Evolutionary conservation across 1,284 basidiomycete species (phyloP).

Genomic region (Microbotryomycetes sp.): DNA sequence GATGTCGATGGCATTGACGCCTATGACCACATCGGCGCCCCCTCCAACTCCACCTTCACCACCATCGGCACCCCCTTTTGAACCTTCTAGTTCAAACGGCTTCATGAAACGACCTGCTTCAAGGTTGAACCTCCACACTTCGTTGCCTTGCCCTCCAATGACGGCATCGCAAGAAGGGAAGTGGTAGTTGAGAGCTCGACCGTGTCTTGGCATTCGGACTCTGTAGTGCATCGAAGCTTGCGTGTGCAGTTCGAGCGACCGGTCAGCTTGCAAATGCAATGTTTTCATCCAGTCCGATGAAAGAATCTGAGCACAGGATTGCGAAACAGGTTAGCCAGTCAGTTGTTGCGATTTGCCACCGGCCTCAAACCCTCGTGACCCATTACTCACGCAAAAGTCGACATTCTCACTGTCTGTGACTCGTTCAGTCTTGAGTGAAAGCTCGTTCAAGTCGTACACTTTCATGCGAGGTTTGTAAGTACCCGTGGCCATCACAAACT

Average conservation of each 20-base stretch:
- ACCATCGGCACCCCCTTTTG: constrained; percentile 18
- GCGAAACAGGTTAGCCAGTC: background rate
- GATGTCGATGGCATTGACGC: constrained; percentile 87
- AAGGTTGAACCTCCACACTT: constrained; percentile 89
- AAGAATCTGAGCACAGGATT: constrained; percentile 59
- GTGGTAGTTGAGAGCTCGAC: constrained; percentile 84
- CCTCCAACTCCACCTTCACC: constrained; percentile 33
- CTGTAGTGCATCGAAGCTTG: constrained; percentile 90
- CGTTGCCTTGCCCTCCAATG: constrained; percentile 67
- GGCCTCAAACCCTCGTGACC: background rate
- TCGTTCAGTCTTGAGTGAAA: constrained; percentile 91
- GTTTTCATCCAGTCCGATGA: constrained; percentile 99
- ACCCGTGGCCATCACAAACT: constrained; percentile 87
- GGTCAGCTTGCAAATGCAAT: constrained; percentile 91
- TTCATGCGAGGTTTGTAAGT: constrained; percentile 98
- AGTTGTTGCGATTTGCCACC: too few relatives aligned
- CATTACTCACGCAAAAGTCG: constrained; percentile 72
- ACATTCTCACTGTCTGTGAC: constrained; percentile 96
- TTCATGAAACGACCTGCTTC: constrained; percentile 90
- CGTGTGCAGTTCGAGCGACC: constrained; percentile 89
- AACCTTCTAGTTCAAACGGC: constrained; percentile 58
- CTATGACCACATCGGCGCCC: constrained; percentile 51
- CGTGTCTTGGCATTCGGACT: constrained; percentile 88
- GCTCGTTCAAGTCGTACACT: constrained; percentile 89
- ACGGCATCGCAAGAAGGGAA: constrained; percentile 75